These are phyloP conservation scores for Kwoniella heveanensis DNA, from an alignment of 768 basidiomycete genomes.

Conservation along the genomic window DNA sequence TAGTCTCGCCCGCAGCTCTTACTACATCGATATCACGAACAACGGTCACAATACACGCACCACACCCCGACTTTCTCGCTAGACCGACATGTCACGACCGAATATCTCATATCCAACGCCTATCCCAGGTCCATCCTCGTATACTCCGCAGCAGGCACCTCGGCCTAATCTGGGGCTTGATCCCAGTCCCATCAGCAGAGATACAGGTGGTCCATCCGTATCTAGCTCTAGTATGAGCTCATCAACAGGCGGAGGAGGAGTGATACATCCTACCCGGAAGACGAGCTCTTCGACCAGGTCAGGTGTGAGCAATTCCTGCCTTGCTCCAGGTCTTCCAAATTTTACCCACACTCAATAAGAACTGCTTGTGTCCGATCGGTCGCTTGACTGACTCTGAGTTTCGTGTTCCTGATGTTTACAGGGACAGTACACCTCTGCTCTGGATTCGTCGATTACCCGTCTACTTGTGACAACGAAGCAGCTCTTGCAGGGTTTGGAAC, in stretches of 20 bases:
- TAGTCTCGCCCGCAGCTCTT: too few relatives aligned
- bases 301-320: constrained; percentile 10
- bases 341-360: too few relatives aligned
- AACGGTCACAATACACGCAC: too few relatives aligned
- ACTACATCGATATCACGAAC: constrained; percentile 1
- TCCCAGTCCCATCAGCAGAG: constrained; percentile 22
- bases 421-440: constrained; percentile 21
- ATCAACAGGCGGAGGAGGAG: background rate
- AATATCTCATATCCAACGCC: constrained; percentile 41
- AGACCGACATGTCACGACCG: constrained; percentile 38
- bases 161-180: constrained; percentile 23
- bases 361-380: too few relatives aligned
- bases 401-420: background rate
- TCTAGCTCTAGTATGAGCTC: background rate
- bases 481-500: constrained; percentile 67
- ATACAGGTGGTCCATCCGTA: background rate
- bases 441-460: constrained; percentile 84
- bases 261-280: constrained; percentile 6
- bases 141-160: background rate
- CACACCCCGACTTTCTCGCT: background rate
- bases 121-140: constrained; percentile 31
- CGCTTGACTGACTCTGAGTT: background rate
- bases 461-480: constrained; percentile 92
- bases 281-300: constrained; percentile 14
- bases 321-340: too few relatives aligned